phyloP scores from a whole-genome alignment of 148 eudicot species.

The Fagopyrum tataricum region DNA sequence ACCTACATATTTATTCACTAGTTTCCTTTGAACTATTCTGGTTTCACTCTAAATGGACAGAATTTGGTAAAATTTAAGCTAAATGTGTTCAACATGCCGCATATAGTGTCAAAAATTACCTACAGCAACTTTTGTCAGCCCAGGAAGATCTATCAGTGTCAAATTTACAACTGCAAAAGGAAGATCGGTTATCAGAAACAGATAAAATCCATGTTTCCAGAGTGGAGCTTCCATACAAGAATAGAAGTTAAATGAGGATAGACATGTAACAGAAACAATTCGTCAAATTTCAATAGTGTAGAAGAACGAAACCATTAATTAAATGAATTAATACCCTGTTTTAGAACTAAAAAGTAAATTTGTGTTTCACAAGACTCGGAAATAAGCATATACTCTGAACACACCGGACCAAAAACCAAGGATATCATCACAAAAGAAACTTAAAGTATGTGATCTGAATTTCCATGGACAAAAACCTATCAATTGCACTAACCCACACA shows the following conservation, averaged over 20 bases:
- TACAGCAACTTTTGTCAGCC: slow-evolving; percentile 96
- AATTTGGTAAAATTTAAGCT: neutral
- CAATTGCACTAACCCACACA: neutral
- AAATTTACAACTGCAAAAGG: slow-evolving; percentile 84
- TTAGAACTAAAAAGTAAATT: neutral
- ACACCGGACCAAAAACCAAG: neutral
- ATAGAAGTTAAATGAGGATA: neutral
- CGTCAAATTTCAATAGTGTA: neutral
- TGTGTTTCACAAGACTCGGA: neutral
- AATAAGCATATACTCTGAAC: neutral
- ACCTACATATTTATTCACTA: neutral
- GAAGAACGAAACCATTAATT: neutral
- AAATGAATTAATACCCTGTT: neutral
- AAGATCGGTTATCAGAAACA: slow-evolving; percentile 15
- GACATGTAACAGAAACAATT: neutral
- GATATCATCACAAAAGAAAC: neutral
- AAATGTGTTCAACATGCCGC: neutral
- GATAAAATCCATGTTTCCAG: neutral
- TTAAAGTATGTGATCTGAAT: neutral
- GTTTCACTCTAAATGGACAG: neutral
- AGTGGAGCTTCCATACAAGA: neutral
- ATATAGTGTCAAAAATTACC: slow-evolving; percentile 43
- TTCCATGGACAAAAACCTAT: neutral
- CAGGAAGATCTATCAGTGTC: slow-evolving; percentile 99
- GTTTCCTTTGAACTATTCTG: neutral